These are phyloP conservation scores for Xylaria sp. DNA, from an alignment of 2,329 filamentous ascomycete genomes.

Conservation along the genomic window DNA sequence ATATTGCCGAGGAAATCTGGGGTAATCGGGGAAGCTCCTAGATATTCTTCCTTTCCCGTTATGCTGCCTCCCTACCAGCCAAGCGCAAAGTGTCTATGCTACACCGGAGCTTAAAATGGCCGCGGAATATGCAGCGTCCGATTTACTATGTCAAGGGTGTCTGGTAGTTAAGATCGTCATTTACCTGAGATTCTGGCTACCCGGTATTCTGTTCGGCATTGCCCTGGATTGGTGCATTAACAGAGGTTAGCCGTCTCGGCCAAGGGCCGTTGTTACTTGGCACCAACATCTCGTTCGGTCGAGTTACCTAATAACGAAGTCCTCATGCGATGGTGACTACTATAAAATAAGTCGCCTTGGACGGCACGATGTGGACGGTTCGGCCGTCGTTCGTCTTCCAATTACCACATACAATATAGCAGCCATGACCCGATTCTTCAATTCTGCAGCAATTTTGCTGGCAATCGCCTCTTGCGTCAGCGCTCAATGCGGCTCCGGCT, in stretches of 20 bases:
- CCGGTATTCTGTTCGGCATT: not conserved
- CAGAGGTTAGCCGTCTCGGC: slow-evolving; percentile 2
- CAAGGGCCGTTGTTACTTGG: slow-evolving; percentile 16
- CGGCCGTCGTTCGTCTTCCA: not conserved
- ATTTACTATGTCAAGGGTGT: not conserved
- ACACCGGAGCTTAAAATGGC: slow-evolving; percentile 3
- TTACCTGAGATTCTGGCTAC: slow-evolving; percentile 11
- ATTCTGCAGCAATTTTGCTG: slow-evolving; percentile 1
- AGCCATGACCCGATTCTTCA: slow-evolving; percentile 21
- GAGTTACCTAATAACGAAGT: not conserved
- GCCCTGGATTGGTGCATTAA: slow-evolving; percentile 25
- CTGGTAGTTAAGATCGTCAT: slow-evolving; percentile 2
- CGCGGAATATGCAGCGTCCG: slow-evolving; percentile 17
- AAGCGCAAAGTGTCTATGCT: not conserved
- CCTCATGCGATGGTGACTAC: not conserved
- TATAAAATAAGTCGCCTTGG: slow-evolving; percentile 3
- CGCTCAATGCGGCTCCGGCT: slow-evolving; percentile 21
- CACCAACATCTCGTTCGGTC: not conserved
- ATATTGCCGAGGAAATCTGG: not conserved
- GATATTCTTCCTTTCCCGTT: not conserved
- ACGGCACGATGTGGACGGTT: not conserved
- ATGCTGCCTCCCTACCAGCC: not conserved
- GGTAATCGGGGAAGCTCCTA: not conserved
- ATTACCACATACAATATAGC: not conserved
- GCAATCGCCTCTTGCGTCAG: slow-evolving; percentile 8